Conservation (phyloP, 805 yeast genomes). For the Wickerhamomyces kurtzmanii region DNA sequence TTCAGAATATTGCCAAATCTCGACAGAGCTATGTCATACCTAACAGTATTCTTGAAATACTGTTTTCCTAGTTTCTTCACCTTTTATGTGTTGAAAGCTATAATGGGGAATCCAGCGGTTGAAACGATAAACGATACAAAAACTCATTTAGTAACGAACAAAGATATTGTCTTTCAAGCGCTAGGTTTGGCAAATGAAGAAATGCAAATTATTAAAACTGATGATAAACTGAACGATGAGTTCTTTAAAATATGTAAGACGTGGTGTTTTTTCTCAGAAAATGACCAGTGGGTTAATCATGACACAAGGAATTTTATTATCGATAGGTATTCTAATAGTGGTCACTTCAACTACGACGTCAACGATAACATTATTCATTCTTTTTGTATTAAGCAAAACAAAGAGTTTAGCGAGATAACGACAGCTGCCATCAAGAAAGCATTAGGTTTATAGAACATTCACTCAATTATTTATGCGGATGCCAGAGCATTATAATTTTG, state of each 20-base stretch:
- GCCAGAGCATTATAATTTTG: neutral
- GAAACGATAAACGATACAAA: constrained; percentile 32
- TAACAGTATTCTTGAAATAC: constrained; percentile 13
- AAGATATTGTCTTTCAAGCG: constrained; percentile 40
- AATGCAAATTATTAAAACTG: constrained; percentile 39
- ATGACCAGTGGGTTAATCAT: constrained; percentile 59
- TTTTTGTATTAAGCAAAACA: constrained; percentile 50
- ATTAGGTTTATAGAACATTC: neutral
- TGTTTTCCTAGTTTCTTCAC: constrained; percentile 19
- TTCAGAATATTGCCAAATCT: constrained; percentile 18
- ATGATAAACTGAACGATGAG: constrained; percentile 39
- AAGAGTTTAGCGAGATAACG: constrained; percentile 33
- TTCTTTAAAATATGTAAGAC: constrained; percentile 26
- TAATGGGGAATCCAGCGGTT: constrained; percentile 17
- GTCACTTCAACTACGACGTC: constrained; percentile 19
- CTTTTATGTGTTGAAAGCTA: constrained; percentile 13
- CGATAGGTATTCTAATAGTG: constrained; percentile 21
- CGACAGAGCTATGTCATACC: constrained; percentile 18
- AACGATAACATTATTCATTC: constrained; percentile 39
- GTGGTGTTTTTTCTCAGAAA: constrained; percentile 51
- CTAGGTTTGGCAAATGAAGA: constrained; percentile 51
- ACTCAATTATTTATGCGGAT: neutral
- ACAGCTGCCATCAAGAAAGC: constrained; percentile 6
- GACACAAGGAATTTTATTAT: constrained; percentile 35
- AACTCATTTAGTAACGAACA: constrained; percentile 29